These are phyloP conservation scores for Zelopaecilomyces penicillatus DNA, from an alignment of 2,329 filamentous ascomycete species.

Conservation along the genomic window DNA sequence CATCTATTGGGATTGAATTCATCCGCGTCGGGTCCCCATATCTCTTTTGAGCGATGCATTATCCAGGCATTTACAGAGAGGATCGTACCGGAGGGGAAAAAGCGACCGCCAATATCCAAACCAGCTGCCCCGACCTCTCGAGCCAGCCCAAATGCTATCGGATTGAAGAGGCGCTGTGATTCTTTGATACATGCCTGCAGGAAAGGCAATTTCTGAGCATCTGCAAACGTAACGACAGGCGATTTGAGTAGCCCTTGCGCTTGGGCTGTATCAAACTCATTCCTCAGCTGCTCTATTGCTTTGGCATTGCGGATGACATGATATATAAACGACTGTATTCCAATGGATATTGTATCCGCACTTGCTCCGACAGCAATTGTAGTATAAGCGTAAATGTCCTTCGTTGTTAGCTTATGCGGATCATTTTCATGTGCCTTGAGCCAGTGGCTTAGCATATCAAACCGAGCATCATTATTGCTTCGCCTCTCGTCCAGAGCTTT, in stretches of 20 bases:
- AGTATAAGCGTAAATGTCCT: conserved; percentile 8
- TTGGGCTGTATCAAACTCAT: conserved; percentile 8
- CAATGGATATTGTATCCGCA: conserved; percentile 8
- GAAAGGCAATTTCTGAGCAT: conserved; percentile 22
- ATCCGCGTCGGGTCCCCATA: conserved; percentile 29
- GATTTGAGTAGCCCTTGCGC: conserved; percentile 2
- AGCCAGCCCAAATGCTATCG: conserved; percentile 12
- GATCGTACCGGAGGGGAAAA: conserved; percentile 22
- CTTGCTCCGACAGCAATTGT: conserved; percentile 7
- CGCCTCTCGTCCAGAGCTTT: conserved; percentile 15
- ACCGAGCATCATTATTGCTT: conserved; percentile 15
- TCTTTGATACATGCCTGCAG: conserved; percentile 32
- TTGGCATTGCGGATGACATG: conserved; percentile 8
- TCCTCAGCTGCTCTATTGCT: conserved; percentile 1
- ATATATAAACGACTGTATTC: conserved; percentile 10
- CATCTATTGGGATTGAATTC: conserved; percentile 14
- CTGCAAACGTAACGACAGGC: conserved; percentile 8
- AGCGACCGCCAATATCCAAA: conserved; percentile 17
- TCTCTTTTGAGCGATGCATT: conserved; percentile 21
- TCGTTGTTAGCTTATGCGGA: conserved; percentile 10
- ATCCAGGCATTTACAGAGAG: conserved; percentile 14
- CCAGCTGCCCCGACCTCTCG: conserved; percentile 24
- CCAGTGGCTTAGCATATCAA: conserved; percentile 20
- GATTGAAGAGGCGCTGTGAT: conserved; percentile 29
- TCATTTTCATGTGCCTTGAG: conserved; percentile 11